Evolutionary conservation across 768 basidiomycete species (phyloP), one percentile per base, ranked within the genome.

Genomic region (Lentinula raphanica): DNA sequence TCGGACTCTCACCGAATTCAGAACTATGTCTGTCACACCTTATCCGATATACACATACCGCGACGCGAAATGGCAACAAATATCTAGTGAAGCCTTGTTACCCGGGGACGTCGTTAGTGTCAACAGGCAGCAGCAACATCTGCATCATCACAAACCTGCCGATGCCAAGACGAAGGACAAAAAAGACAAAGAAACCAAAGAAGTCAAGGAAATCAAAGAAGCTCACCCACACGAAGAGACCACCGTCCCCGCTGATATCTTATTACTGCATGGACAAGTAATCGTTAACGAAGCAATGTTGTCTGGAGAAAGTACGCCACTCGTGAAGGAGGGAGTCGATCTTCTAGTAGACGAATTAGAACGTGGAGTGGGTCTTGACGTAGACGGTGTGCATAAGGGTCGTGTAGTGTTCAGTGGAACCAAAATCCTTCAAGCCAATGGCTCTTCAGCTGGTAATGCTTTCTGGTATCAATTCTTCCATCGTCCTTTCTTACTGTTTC

Each of bases 271-370:
- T 58, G 97, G 97, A 9, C 91, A 93, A 0, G 90, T 88, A 61
- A 98, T 99, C 65, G 95, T 98, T 62, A 99, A 99, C 70, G 97
- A 99, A 71, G 97, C 97, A 27, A 98, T 99, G 97, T 77, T 99
- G 2, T 97, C 94, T 1, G 97, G 97, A 51, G 97, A 99, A 75
- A 97, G 94, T 0, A 99, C 97, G 0, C 97, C 97, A 0, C 78
- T 99, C 8, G 78, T 99, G 48, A 99, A 99, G 68, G 97, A 99
- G 67, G 94, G 92, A 13, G 88, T 98, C 58, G 89, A 93, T 62
- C 78, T 98, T 0, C 77, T 93, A 9, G 90, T 95, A 5, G 74
- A 78, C 0, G 69, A 74, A 38, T 40, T 45, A 28, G 40, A 57
- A 25, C 46, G 44, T 17, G 56, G 56, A 4, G 94, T 96, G 51